Percentiles rank a stretch among this genome's conserved stretches.
Conservation (phyloP, 2,329 filamentous ascomycete species). For the Balansia obtecta region DNA sequence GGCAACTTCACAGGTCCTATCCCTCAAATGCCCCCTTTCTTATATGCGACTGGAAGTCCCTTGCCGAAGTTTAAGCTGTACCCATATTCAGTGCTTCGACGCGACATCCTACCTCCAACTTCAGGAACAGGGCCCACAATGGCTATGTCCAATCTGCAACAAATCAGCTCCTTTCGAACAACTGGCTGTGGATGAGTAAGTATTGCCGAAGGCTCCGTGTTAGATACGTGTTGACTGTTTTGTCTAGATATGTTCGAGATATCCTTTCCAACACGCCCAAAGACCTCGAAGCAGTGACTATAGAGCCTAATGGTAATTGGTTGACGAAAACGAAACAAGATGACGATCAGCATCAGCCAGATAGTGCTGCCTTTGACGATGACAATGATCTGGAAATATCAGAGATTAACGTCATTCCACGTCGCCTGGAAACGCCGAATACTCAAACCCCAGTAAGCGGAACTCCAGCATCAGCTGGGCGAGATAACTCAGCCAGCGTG, state of each 20-base stretch:
- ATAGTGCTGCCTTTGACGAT: conserved; percentile 20
- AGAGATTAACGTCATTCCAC: conserved; percentile 26
- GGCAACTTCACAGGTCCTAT: conserved; percentile 77
- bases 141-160: conserved; percentile 91
- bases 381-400: conserved; percentile 41
- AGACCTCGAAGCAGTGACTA: conserved; percentile 71
- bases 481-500: conserved; percentile 22
- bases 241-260: conserved; percentile 64
- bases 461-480: conserved; percentile 25
- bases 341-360: conserved; percentile 15
- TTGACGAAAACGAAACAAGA: conserved; percentile 25
- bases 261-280: conserved; percentile 64
- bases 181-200: conserved; percentile 77
- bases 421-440: conserved; percentile 25
- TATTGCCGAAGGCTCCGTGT: conserved; percentile 5
- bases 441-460: conserved; percentile 21
- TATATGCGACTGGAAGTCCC: conserved; percentile 72
- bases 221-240: conserved; percentile 1
- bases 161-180: conserved; percentile 69
- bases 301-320: conserved; percentile 83
- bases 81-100: conserved; percentile 91
- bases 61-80: conserved; percentile 67
- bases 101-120: conserved; percentile 83
- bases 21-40: conserved; percentile 83
- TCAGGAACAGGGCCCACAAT: conserved; percentile 92